Evolutionary conservation across 495 filamentous ascomycete species (phyloP).

Genomic region (Xylaria bambusicola): DNA sequence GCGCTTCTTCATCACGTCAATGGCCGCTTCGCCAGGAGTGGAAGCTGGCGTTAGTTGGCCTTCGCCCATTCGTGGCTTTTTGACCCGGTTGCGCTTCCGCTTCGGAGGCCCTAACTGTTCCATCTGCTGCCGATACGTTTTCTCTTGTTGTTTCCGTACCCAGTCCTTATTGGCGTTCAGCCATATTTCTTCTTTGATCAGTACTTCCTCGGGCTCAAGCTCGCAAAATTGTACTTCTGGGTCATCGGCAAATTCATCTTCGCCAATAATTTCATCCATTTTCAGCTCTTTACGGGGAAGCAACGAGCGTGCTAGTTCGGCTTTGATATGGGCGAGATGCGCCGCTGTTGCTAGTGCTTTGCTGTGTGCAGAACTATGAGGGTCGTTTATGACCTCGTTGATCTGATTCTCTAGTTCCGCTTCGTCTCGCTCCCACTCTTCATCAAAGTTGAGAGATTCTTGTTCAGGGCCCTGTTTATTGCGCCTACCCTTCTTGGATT

Average conservation of each 20-base stretch:
- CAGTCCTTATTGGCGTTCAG: constrained; percentile 91
- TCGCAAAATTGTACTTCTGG: constrained; percentile 79
- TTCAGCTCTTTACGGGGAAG: constrained; percentile 27
- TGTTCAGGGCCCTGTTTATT: constrained; percentile 24
- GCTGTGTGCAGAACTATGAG: constrained; percentile 48
- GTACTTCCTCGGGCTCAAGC: constrained; percentile 67
- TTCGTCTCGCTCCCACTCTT: constrained; percentile 53
- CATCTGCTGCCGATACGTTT: constrained; percentile 66
- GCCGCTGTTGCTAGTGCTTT: constrained; percentile 45
- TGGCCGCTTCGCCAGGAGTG: constrained; percentile 71
- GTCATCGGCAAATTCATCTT: constrained; percentile 81
- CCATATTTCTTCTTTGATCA: constrained; percentile 87
- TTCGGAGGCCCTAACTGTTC: constrained; percentile 55
- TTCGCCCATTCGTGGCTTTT: constrained; percentile 59
- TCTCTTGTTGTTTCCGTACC: constrained; percentile 77
- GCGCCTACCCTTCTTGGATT: constrained; percentile 20
- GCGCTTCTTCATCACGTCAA: constrained; percentile 70
- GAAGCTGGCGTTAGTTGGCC: constrained; percentile 56
- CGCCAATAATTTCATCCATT: constrained; percentile 62
- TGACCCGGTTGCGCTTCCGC: constrained; percentile 49
- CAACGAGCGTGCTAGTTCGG: constrained; percentile 33
- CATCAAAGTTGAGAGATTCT: constrained; percentile 37
- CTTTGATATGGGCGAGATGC: constrained; percentile 38
- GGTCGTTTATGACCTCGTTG: constrained; percentile 48
- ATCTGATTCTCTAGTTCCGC: constrained; percentile 52